Conservation (phyloP, 1,284 basidiomycete genomes). For the Wallemia hederae region DNA sequence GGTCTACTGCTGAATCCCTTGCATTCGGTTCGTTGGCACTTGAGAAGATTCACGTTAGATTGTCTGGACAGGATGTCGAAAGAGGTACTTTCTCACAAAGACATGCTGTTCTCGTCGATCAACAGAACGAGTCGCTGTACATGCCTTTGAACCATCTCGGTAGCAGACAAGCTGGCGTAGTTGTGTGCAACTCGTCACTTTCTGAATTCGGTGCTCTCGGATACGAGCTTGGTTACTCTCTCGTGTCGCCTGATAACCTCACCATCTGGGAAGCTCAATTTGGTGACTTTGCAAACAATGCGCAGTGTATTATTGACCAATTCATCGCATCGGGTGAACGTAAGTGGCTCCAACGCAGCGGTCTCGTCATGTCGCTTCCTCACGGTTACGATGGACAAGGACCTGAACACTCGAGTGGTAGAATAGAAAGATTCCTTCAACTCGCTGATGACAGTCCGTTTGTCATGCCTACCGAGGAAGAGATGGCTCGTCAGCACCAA, state of each 20-base stretch:
- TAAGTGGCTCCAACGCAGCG: slow-evolving; percentile 91
- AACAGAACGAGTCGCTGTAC: slow-evolving; percentile 70
- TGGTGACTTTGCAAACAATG: slow-evolving; percentile 91
- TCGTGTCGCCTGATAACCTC: slow-evolving; percentile 75
- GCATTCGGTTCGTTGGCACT: slow-evolving; percentile 79
- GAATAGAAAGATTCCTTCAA: slow-evolving; percentile 90
- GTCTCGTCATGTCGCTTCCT: slow-evolving; percentile 68
- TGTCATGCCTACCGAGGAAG: slow-evolving; percentile 59
- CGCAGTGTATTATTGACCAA: slow-evolving; percentile 95
- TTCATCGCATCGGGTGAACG: slow-evolving; percentile 93
- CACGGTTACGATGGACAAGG: slow-evolving; percentile 99
- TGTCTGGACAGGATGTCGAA: slow-evolving; percentile 96
- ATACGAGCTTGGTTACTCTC: slow-evolving; percentile 94
- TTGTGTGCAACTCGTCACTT: slow-evolving; percentile 86
- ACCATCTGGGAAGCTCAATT: slow-evolving; percentile 88
- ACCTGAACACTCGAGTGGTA: slow-evolving; percentile 88
- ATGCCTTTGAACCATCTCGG: slow-evolving; percentile 67
- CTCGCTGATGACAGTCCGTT: slow-evolving; percentile 93
- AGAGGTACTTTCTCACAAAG: slow-evolving; percentile 99
- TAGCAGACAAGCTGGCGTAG: slow-evolving; percentile 63
- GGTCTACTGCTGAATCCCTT: slow-evolving; percentile 96
- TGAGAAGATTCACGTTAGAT: slow-evolving; percentile 77
- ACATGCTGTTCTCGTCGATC: slow-evolving; percentile 89
- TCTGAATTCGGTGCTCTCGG: slow-evolving; percentile 88
- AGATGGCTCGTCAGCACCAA: slow-evolving; percentile 83